Evolutionary conservation across 495 filamentous ascomycete species (phyloP).

Genomic region (Poronia punctata): DNA sequence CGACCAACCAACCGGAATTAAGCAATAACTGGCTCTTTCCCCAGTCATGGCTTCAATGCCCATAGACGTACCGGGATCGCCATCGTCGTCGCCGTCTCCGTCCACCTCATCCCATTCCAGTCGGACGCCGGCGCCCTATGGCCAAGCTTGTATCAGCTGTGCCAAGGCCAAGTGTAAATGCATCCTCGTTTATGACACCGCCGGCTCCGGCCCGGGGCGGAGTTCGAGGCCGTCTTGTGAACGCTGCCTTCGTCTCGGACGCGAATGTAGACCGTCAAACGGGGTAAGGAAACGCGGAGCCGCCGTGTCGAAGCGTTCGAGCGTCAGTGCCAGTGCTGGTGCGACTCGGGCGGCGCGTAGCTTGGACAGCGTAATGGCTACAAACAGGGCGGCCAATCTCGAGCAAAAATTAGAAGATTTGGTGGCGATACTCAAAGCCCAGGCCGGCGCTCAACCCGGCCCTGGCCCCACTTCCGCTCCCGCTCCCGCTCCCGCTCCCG

Average conservation of each 20-base stretch:
- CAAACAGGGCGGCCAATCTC: constrained; percentile 31
- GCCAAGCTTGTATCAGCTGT: constrained; percentile 50
- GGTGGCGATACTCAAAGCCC: constrained; percentile 33
- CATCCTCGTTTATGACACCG: constrained; percentile 20
- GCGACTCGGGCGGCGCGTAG: not conserved
- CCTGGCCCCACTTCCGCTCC: too few relatives aligned
- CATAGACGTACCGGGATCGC: not conserved
- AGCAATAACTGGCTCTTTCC: too few relatives aligned
- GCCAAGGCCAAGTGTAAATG: constrained; percentile 52
- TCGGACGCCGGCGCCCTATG: constrained; percentile 26
- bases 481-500: too few relatives aligned
- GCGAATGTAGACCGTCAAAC: constrained; percentile 34
- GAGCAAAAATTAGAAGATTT: constrained; percentile 42
- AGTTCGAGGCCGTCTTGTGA: constrained; percentile 37
- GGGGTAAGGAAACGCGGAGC: constrained; percentile 29
- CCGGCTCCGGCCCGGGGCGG: constrained; percentile 2
- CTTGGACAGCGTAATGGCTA: constrained; percentile 15
- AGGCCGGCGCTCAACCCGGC: constrained; percentile 15
- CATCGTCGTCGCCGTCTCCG: not conserved
- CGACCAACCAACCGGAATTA: too few relatives aligned
- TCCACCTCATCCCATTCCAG: not conserved
- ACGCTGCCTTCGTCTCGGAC: constrained; percentile 42
- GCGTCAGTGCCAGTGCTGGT: not conserved
- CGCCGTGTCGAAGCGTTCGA: not conserved
- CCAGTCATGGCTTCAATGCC: too few relatives aligned